Evolutionary conservation across 225 moss, liverwort and hornwort species (phyloP).

Genomic region (Straminergon stramineum): DNA sequence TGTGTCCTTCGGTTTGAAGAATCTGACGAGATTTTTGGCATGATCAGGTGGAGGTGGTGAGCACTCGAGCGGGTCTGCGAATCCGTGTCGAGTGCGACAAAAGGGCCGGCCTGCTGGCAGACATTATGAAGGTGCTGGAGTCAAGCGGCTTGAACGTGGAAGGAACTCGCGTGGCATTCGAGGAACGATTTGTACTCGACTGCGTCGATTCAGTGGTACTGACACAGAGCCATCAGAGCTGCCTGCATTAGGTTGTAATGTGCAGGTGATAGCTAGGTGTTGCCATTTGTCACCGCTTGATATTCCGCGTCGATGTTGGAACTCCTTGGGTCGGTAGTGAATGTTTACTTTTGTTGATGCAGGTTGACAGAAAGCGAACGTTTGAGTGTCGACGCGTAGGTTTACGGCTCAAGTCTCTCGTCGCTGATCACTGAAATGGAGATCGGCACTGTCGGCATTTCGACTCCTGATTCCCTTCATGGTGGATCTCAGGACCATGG

Average conservation of each 20-base stretch:
- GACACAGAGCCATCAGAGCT: not conserved
- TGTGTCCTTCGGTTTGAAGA: not conserved
- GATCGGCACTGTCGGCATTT: not conserved
- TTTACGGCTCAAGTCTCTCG: constrained; percentile 1
- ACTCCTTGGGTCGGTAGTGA: not conserved
- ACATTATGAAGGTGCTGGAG: constrained; percentile 6
- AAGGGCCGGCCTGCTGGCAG: not conserved
- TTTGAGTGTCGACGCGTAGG: not conserved
- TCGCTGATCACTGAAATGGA: not conserved
- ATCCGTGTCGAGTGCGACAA: constrained; percentile 5
- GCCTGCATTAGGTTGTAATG: not conserved
- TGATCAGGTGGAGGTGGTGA: constrained; percentile 18
- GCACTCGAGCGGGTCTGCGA: not conserved
- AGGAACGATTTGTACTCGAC: not conserved
- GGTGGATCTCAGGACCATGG: no score
- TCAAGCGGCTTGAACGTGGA: not conserved
- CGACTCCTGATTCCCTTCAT: not conserved
- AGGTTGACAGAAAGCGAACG: not conserved
- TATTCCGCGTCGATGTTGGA: not conserved
- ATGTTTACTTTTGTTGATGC: not conserved
- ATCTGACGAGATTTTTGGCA: not conserved
- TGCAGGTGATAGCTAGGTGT: not conserved
- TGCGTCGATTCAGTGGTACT: constrained; percentile 2
- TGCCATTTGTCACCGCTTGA: not conserved
- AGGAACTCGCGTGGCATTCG: not conserved